Evolutionary conservation across 1,284 basidiomycete species (phyloP).

Genomic region (Rhodotorula sp.): DNA sequence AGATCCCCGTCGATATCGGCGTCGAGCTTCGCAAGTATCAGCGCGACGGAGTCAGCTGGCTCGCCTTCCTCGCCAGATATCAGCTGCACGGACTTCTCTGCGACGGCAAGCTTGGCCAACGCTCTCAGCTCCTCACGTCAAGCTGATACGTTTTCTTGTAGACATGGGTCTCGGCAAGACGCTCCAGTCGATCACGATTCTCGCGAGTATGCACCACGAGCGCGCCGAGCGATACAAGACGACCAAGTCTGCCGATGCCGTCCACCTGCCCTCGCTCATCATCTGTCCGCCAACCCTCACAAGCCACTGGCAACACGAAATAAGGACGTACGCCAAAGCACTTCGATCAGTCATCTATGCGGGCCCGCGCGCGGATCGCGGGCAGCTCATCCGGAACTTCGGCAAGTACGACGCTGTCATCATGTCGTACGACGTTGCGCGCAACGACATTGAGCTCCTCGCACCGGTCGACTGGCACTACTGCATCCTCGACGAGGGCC

Average conservation of each 20-base stretch:
- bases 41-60: constrained; percentile 97
- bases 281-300: constrained; percentile 95
- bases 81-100: constrained; percentile 97
- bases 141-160: constrained; percentile 49
- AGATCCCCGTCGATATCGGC: constrained; percentile 82
- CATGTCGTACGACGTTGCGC: constrained; percentile 94
- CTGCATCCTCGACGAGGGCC: constrained; percentile 96
- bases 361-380: constrained; percentile 84
- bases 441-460: constrained; percentile 85
- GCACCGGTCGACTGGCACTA: constrained; percentile 84
- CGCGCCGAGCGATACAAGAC: constrained; percentile 68
- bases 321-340: constrained; percentile 86
- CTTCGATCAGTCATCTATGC: constrained; percentile 84
- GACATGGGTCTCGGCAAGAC: constrained; percentile 99
- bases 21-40: constrained; percentile 96
- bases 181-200: constrained; percentile 94
- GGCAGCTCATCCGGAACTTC: constrained; percentile 65
- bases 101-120: constrained; percentile 73
- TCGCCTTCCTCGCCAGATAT: constrained; percentile 93
- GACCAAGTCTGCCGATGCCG: constrained; percentile 70
- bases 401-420: constrained; percentile 81
- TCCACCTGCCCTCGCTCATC: constrained; percentile 89
- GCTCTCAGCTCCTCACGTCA: not conserved
- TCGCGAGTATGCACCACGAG: constrained; percentile 91
- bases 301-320: constrained; percentile 98